Conservation (phyloP, 2,329 filamentous ascomycete genomes). For the Verticillium albo-atrum region DNA sequence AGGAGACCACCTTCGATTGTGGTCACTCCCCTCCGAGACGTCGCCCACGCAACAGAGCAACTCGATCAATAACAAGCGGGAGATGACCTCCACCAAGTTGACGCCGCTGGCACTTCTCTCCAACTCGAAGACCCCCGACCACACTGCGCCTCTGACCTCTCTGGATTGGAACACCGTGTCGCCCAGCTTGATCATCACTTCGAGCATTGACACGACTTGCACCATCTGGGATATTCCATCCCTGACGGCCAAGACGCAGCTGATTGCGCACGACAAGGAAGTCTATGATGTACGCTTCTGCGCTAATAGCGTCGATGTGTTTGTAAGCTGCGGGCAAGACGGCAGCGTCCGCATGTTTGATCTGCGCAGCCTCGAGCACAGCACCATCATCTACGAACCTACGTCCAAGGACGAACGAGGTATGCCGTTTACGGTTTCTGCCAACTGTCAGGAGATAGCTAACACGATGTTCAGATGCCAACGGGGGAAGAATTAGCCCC, state of each 20-base stretch:
- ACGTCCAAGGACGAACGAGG: conserved; percentile 77
- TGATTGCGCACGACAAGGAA: conserved; percentile 98
- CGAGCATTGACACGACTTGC: conserved; percentile 97
- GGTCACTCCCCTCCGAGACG: conserved; percentile 76
- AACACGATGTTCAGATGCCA: conserved; percentile 36
- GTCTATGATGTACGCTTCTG: conserved; percentile 98
- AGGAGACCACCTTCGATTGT: conserved; percentile 87
- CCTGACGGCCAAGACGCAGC: conserved; percentile 92
- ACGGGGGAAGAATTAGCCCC: conserved; percentile 64
- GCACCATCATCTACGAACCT: conserved; percentile 98
- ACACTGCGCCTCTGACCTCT: conserved; percentile 93
- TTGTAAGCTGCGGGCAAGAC: conserved; percentile 95
- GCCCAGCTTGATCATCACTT: conserved; percentile 95
- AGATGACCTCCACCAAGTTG: conserved; percentile 67
- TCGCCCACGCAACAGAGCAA: conserved; percentile 59
- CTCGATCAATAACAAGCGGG: conserved; percentile 57
- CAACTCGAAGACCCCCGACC: conserved; percentile 97
- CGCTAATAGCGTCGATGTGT: conserved; percentile 96
- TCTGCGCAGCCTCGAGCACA: conserved; percentile 90
- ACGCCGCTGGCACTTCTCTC: conserved; percentile 90
- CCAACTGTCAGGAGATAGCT: not conserved
- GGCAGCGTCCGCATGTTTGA: conserved; percentile 99
- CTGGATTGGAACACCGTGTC: conserved; percentile 98
- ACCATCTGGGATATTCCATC: conserved; percentile 99
- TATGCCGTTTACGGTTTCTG: conserved; percentile 28